These are phyloP conservation scores for Fusarium liriodendri DNA, from an alignment of 2,329 filamentous ascomycete genomes.

Conservation along the genomic window DNA sequence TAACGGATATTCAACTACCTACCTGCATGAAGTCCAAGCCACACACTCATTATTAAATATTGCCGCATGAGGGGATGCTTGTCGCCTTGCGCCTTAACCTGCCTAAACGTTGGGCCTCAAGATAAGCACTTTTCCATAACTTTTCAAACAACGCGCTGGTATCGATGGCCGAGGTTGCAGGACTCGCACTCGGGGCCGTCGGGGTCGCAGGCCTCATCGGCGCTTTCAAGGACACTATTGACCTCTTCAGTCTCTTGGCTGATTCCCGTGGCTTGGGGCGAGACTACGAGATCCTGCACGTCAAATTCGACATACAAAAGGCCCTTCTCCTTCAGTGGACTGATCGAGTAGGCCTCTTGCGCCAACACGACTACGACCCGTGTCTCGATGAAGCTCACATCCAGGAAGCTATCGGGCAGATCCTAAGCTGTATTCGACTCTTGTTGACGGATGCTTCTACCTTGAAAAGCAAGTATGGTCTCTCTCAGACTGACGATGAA, in stretches of 20 bases:
- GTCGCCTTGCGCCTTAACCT: neutral
- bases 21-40: neutral
- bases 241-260: neutral
- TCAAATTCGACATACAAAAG: neutral
- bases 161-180: neutral
- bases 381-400: neutral
- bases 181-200: neutral
- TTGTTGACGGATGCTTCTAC: neutral
- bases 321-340: neutral
- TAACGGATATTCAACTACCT: neutral
- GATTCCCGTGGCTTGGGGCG: neutral
- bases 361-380: neutral
- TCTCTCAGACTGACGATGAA: neutral
- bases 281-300: neutral
- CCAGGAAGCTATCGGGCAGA: neutral
- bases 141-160: neutral
- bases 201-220: neutral
- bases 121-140: neutral
- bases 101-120: neutral
- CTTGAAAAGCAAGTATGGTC: neutral
- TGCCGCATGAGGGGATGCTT: neutral
- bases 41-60: neutral
- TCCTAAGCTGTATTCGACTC: neutral
- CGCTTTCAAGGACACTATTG: neutral
- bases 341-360: neutral